phyloP scores from a whole-genome alignment of 2,329 filamentous ascomycete species.

The Penicillium fuscoglaucum region DNA sequence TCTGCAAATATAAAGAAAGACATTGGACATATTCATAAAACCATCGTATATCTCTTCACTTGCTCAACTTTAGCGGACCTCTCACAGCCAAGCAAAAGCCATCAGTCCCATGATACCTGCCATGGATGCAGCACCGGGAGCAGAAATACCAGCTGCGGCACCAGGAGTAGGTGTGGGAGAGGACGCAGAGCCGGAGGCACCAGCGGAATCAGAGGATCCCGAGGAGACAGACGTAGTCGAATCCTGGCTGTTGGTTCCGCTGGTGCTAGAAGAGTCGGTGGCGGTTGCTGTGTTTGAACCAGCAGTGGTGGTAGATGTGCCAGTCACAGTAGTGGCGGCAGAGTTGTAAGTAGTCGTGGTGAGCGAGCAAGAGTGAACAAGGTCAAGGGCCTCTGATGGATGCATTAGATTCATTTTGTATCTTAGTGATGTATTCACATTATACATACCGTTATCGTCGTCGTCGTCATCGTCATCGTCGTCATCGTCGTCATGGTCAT shows the following conservation, averaged over 20 bases:
- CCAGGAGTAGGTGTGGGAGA: conserved; percentile 17
- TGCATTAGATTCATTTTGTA: conserved; percentile 5
- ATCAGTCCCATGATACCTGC: conserved; percentile 27
- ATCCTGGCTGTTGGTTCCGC: conserved; percentile 1
- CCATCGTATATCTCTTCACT: neutral
- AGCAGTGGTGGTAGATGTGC: conserved; percentile 6
- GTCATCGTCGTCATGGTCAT: conserved; percentile 20
- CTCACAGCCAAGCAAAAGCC: conserved; percentile 29
- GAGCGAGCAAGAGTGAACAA: conserved; percentile 31
- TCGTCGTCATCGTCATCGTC: conserved; percentile 17
- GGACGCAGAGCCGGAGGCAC: conserved; percentile 5
- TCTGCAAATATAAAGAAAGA: conserved; percentile 4
- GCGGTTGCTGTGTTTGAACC: conserved; percentile 5
- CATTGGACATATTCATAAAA: neutral
- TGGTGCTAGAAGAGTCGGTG: conserved; percentile 3
- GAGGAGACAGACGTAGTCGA: neutral
- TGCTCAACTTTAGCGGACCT: neutral
- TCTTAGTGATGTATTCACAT: neutral
- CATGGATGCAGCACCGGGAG: conserved; percentile 20
- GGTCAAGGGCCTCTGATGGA: conserved; percentile 31
- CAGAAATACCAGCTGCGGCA: conserved; percentile 15
- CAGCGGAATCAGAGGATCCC: neutral
- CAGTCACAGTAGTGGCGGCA: conserved; percentile 21
- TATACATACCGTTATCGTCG: conserved; percentile 31
- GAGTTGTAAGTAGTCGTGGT: conserved; percentile 31